Evolutionary conservation across 2,329 filamentous ascomycete genomes (phyloP).

Genomic region (Whalleya microplaca): DNA sequence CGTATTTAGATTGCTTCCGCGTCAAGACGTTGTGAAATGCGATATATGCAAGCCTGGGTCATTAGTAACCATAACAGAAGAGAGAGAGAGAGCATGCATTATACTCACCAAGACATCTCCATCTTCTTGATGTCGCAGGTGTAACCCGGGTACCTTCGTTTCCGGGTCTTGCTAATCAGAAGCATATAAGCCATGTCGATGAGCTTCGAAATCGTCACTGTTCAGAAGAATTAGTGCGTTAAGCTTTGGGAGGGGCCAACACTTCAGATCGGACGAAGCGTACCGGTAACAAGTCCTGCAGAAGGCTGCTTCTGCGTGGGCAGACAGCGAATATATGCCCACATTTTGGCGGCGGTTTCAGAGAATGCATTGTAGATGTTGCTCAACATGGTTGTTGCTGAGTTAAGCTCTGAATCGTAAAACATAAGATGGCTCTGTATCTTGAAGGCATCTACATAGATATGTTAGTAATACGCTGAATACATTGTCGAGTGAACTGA

Average conservation of each 20-base stretch:
- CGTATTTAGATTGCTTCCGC: constrained; percentile 73
- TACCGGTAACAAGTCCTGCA: constrained; percentile 65
- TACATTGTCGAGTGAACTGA: not conserved
- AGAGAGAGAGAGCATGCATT: not conserved
- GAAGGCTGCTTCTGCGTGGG: constrained; percentile 59
- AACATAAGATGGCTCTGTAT: constrained; percentile 85
- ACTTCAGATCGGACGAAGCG: constrained; percentile 32
- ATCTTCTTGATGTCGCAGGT: constrained; percentile 61
- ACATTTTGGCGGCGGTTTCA: constrained; percentile 78
- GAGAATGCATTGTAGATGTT: constrained; percentile 77
- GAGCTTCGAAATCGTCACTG: constrained; percentile 68
- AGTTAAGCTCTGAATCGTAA: constrained; percentile 80
- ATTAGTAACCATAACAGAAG: constrained; percentile 8
- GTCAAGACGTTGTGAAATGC: constrained; percentile 72
- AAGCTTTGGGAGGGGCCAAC: not conserved
- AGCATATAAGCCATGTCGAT: constrained; percentile 66
- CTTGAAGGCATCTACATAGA: constrained; percentile 69
- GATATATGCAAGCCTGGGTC: constrained; percentile 63
- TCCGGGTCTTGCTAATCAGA: constrained; percentile 59
- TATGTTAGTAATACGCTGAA: constrained; percentile 7
- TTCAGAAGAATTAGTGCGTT: constrained; percentile 2
- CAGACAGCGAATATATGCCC: constrained; percentile 65
- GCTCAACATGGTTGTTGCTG: constrained; percentile 65
- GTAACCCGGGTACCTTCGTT: constrained; percentile 52
- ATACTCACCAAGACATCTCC: constrained; percentile 65